Evolutionary conservation across 1,284 basidiomycete species (phyloP).

Genomic region (Ceratobasidium sp.): DNA sequence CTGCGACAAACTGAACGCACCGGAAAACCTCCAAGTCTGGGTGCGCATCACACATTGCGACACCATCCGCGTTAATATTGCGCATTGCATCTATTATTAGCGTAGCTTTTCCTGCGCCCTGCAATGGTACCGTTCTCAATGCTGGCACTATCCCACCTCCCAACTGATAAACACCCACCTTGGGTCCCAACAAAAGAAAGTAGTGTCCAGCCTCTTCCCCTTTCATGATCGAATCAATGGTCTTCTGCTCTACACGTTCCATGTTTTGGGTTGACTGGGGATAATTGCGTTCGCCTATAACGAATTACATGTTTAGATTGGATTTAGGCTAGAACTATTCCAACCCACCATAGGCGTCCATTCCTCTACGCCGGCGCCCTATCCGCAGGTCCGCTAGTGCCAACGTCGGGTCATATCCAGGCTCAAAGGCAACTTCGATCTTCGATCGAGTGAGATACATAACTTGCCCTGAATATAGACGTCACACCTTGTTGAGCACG

Average conservation of each 20-base stretch:
- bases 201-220: conserved; percentile 76
- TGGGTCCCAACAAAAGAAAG: conserved; percentile 77
- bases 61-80: conserved; percentile 69
- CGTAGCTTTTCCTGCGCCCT: conserved; percentile 74
- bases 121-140: background rate
- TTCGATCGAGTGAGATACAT: conserved; percentile 45
- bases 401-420: conserved; percentile 79
- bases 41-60: conserved; percentile 63
- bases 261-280: conserved; percentile 66
- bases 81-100: conserved; percentile 85
- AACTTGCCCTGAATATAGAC: conserved; percentile 46
- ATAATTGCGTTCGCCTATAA: conserved; percentile 53
- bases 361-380: conserved; percentile 43
- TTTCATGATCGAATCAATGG: conserved; percentile 78
- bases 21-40: conserved; percentile 74
- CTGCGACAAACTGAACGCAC: conserved; percentile 4
- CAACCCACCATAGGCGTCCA: conserved; percentile 18
- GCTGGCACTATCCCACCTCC: background rate
- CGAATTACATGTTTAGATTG: background rate
- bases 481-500: conserved; percentile 73
- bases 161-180: conserved; percentile 55
- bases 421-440: conserved; percentile 69
- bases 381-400: conserved; percentile 66
- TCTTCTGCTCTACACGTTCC: conserved; percentile 72
- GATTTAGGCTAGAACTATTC: conserved; percentile 42